Evolutionary conservation across 441 rosid genomes (phyloP).

Genomic region (Eutrema salsugineum): DNA sequence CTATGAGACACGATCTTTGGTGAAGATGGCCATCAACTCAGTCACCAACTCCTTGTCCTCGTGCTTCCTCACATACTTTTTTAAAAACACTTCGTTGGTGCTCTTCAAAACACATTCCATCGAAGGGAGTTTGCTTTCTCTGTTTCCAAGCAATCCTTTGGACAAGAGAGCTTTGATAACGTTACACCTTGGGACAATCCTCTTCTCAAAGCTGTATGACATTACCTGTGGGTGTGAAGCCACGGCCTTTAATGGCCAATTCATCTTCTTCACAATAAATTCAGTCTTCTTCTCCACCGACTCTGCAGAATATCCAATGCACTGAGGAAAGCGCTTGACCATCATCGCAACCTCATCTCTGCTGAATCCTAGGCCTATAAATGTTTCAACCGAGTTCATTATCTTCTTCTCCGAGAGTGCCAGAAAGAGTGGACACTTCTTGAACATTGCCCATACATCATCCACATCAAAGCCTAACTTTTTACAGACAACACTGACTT

Average conservation of each 20-base stretch:
- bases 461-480: too few species aligned
- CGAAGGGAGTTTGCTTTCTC: neutral
- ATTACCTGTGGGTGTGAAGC: neutral
- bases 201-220: conserved; percentile 11
- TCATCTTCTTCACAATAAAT: conserved; percentile 30
- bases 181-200: neutral
- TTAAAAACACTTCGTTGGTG: conserved; percentile 6
- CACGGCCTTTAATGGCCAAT: conserved; percentile 11
- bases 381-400: neutral
- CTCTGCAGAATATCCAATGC: neutral
- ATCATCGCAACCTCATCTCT: neutral
- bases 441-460: too few species aligned
- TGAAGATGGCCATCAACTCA: conserved; percentile 4
- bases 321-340: neutral
- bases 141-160: conserved; percentile 4
- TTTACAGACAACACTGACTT: too few species aligned
- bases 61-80: conserved; percentile 19
- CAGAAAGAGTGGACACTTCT: too few species aligned
- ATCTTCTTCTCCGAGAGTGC: conserved; percentile 14
- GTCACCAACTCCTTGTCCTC: neutral
- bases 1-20: too few species aligned
- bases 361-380: neutral
- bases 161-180: conserved; percentile 5
- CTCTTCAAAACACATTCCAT: neutral
- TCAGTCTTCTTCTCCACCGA: conserved; percentile 13